Conservation (phyloP, 345 rosid genomes). For the Lepidium sativum region DNA sequence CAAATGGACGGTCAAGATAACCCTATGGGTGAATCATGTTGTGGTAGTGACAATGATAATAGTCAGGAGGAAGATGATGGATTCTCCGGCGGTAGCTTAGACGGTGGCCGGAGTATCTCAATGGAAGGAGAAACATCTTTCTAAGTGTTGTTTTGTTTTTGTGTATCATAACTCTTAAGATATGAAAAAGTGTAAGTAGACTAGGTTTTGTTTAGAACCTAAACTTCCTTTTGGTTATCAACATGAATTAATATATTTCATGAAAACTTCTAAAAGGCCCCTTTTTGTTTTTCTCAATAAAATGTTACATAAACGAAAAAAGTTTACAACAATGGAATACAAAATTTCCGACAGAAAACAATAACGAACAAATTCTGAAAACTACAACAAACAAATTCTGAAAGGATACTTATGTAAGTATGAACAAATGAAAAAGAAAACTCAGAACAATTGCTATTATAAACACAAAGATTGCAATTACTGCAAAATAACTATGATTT, state of each 20-base stretch:
- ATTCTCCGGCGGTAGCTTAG: conserved; percentile 10
- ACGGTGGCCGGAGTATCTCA: neutral
- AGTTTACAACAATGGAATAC: too few relatives aligned
- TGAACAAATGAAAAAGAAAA: too few relatives aligned
- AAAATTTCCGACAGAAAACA: too few relatives aligned
- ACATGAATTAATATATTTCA: neutral
- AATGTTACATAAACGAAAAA: too few relatives aligned
- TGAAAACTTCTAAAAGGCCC: too few relatives aligned
- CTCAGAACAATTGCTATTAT: too few relatives aligned
- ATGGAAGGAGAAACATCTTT: conserved; percentile 12
- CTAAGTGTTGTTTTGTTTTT: conserved; percentile 8
- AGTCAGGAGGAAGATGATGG: conserved; percentile 20
- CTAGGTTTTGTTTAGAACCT: neutral
- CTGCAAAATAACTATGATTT: too few relatives aligned
- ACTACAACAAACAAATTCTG: too few relatives aligned
- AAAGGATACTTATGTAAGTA: too few relatives aligned
- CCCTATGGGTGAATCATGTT: conserved; percentile 11
- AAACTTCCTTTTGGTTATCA: neutral
- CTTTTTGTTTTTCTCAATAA: too few relatives aligned
- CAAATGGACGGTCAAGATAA: conserved; percentile 13
- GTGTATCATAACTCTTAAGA: neutral
- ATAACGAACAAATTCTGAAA: too few relatives aligned
- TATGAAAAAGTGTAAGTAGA: conserved; percentile 14
- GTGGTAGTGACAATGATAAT: conserved; percentile 16
- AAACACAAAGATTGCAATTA: too few relatives aligned